Evolutionary conservation across 2,329 filamentous ascomycete genomes (phyloP).

Genomic region (Trichoderma sp.): DNA sequence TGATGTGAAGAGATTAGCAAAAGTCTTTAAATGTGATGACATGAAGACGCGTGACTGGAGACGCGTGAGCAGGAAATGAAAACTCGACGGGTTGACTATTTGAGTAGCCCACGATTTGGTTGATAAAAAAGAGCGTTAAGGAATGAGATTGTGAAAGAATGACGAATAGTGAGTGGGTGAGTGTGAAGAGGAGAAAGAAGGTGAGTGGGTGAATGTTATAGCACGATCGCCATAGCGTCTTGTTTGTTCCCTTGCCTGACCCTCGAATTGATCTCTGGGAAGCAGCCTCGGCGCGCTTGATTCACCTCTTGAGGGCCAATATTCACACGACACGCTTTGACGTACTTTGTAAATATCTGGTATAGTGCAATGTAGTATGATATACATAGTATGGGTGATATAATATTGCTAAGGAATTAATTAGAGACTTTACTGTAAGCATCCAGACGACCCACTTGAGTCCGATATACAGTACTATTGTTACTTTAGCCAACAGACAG

Average conservation of each 20-base stretch:
- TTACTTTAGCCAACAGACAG: neutral
- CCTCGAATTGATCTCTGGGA: neutral
- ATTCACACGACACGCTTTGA: neutral
- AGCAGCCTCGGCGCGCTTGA: neutral
- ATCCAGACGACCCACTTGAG: neutral
- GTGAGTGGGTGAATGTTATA: neutral
- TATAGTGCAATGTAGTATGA: neutral
- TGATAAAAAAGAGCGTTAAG: neutral
- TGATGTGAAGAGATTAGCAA: neutral
- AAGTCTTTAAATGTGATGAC: neutral
- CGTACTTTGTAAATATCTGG: neutral
- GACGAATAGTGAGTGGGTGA: neutral
- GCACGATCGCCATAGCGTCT: neutral
- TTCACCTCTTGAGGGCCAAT: neutral
- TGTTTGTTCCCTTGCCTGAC: neutral
- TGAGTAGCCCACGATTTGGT: neutral
- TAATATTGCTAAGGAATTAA: neutral
- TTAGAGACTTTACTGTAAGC: neutral
- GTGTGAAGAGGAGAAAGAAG: neutral
- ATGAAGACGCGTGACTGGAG: neutral
- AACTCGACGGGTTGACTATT: neutral
- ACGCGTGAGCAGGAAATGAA: neutral
- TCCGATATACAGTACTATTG: neutral
- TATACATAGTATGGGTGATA: neutral
- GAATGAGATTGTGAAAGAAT: neutral